phyloP scores from a whole-genome alignment of 768 basidiomycete species.

The Rubroboletus satanas region DNA sequence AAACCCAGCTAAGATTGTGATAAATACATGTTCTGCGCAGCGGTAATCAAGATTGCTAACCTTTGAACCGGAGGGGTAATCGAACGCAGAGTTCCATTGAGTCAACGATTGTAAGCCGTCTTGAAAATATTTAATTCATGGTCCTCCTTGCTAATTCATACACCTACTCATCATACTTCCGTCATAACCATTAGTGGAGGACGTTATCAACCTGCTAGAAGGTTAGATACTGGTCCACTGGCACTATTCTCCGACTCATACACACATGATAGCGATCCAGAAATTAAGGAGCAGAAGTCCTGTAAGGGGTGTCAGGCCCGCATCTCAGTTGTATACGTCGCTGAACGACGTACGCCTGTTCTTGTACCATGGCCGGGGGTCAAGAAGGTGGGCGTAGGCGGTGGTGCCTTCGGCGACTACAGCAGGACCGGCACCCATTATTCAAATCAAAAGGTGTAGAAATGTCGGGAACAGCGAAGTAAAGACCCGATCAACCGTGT shows the following conservation, averaged over 20 bases:
- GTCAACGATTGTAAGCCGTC: slow-evolving; percentile 36
- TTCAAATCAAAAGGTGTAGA: slow-evolving; percentile 13
- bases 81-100: slow-evolving; percentile 36
- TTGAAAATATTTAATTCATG: slow-evolving; percentile 2
- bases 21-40: not conserved
- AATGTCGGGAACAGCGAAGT: not conserved
- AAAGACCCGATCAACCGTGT: not conserved
- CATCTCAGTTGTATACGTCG: not conserved
- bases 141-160: not conserved
- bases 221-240: not conserved
- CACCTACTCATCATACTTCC: slow-evolving; percentile 40
- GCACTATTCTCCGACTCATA: not conserved
- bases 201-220: slow-evolving; percentile 32
- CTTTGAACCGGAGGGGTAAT: slow-evolving; percentile 28
- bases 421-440: slow-evolving; percentile 56
- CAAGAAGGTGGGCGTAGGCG: slow-evolving; percentile 50
- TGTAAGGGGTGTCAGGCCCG: slow-evolving; percentile 16
- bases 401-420: slow-evolving; percentile 30
- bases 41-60: slow-evolving; percentile 6
- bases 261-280: slow-evolving; percentile 62
- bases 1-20: slow-evolving; percentile 29
- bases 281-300: slow-evolving; percentile 55
- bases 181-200: slow-evolving; percentile 37
- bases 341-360: slow-evolving; percentile 46
- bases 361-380: slow-evolving; percentile 68